Base-by-base conservation (phyloP, 305 asterid genomes). In the Nicotiana rustica region DNA sequence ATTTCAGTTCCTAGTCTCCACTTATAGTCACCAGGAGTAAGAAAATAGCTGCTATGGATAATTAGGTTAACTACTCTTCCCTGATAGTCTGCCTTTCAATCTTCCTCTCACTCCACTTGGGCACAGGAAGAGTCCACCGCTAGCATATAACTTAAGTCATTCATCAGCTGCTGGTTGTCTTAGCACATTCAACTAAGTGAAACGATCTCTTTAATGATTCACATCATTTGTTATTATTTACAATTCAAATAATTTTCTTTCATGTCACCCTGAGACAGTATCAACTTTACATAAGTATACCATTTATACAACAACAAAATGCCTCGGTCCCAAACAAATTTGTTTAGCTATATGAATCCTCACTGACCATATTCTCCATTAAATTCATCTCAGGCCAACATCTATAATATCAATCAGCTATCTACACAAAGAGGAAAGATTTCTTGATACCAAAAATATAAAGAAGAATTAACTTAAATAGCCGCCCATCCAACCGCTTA, bases 61-160 rank as follows among this genome's bases (percentile, higher is more conserved):
- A 71, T 71, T 44, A 71, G 38, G 61, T 71, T 71, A 71, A n/a
- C 61, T 44, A 52, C 35, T 71, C 61, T 71, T 38, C 49, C 78
- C 61, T 47, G 61, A 47, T 47, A 71, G 78, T 21, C 38, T 19
- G 13, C 78, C 35, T 44, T 21, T 21, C 18, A 47, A 44, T 19
- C 61, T 44, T 71, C 33, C 78, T 35, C 19, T 18, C 15, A 47
- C 78, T 47, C 38, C 2, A 19, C 19, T 7, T 19, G 38, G 6
- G 59, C 60, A 71, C 36, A 47, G 12, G 78, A 44, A 18, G 61
- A 71, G 61, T 21, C 59, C 38, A 71, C 56, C 61, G 3, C 38
- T 71, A 35, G 78, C 12, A 2, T 47, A 71, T n/a, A 71, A 47
- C 78, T 47, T 47, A 73, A 41, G 13, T 73, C 79, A 10, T 47